Conservation (phyloP, 2,329 filamentous ascomycete species). For the Clonostachys byssicola region DNA sequence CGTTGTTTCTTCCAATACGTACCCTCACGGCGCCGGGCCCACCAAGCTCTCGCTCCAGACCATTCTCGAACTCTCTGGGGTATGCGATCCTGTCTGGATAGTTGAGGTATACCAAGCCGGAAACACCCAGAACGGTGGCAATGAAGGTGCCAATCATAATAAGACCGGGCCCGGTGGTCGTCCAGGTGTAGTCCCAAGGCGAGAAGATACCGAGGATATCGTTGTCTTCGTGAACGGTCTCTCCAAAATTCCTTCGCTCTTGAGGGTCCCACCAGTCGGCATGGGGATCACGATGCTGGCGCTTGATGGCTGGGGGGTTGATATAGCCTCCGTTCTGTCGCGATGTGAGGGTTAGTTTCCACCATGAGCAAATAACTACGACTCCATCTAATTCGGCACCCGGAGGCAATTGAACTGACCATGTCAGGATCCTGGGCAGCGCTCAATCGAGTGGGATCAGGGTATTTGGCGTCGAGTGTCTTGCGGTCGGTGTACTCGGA, state of each 20-base stretch:
- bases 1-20: conserved; percentile 27
- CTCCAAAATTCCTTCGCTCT: conserved; percentile 93
- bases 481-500: conserved; percentile 38
- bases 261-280: conserved; percentile 97
- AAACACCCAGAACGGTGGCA: conserved; percentile 56
- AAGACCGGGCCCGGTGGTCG: conserved; percentile 64
- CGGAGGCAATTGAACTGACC: conserved; percentile 37
- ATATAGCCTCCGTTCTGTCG: conserved; percentile 77
- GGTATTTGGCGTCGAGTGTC: conserved; percentile 47
- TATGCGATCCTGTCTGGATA: conserved; percentile 71
- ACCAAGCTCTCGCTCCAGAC: conserved; percentile 71
- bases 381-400: background rate
- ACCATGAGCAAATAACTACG: background rate
- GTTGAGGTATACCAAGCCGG: conserved; percentile 61
- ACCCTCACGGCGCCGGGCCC: conserved; percentile 64
- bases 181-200: conserved; percentile 84
- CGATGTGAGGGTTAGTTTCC: background rate
- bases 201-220: conserved; percentile 89
- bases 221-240: conserved; percentile 94
- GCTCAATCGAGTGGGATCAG: conserved; percentile 38
- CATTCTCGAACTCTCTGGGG: conserved; percentile 68
- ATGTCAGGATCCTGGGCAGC: conserved; percentile 63
- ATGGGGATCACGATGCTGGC: conserved; percentile 88
- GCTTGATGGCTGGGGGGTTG: conserved; percentile 76
- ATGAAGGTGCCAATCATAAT: conserved; percentile 67